These are phyloP conservation scores for Mucor lusitanicus DNA, from an alignment of 371 early-diverging fungal genomes.

Conservation along the genomic window DNA sequence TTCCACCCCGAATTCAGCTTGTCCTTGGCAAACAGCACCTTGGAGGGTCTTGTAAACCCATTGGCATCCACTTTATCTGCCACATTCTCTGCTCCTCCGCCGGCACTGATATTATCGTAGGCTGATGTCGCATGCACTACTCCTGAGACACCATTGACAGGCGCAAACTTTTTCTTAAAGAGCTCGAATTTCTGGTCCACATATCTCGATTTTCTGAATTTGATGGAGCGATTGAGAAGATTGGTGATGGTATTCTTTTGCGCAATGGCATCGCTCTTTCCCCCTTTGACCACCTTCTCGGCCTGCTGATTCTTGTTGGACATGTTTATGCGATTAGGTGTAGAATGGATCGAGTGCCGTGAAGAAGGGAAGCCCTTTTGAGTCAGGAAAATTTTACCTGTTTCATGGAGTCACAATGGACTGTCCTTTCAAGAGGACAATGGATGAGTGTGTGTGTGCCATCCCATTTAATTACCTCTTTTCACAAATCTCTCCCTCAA, in stretches of 20 bases:
- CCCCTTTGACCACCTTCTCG: constrained; percentile 19
- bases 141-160: constrained; percentile 36
- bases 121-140: constrained; percentile 22
- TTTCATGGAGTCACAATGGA: not conserved
- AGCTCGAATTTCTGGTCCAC: constrained; percentile 46
- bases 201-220: constrained; percentile 49
- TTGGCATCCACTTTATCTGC: constrained; percentile 47
- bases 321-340: not conserved
- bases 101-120: constrained; percentile 7
- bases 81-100: not conserved
- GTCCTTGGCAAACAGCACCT: constrained; percentile 58
- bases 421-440: not conserved
- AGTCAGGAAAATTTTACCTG: not conserved
- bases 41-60: constrained; percentile 69
- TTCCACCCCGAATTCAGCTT: constrained; percentile 63
- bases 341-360: not conserved
- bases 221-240: constrained; percentile 41
- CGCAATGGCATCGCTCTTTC: constrained; percentile 9
- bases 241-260: constrained; percentile 34
- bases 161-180: constrained; percentile 47
- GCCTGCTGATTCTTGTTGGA: constrained; percentile 6
- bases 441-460: not conserved
- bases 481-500: not conserved
- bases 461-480: not conserved
- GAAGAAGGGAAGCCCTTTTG: too few species aligned